Base-by-base conservation (phyloP, 371 early-diverging fungal species). In the Rhizopus sp. region DNA sequence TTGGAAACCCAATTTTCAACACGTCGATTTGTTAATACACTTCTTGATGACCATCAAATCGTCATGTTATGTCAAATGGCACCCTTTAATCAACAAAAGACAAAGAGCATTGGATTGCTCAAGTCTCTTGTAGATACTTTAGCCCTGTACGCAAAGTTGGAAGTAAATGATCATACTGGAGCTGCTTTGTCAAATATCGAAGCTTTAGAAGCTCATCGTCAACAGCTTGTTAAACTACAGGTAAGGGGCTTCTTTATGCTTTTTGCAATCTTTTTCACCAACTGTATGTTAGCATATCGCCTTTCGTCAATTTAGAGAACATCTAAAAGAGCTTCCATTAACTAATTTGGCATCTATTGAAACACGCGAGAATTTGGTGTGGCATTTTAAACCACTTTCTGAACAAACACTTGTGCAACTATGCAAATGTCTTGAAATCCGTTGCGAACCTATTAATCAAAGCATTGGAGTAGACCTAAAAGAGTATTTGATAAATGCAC, bases 1-100 rank as follows among this genome's bases (percentile, higher is more conserved):
- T 69, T 97, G 23, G 86, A 87, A 62, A 78, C 91, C 13, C 97
- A 96, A 72, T 69, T 96, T 33, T 89, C 96, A 3, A 96, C 98
- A 0, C 88, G 98, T 33, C 87, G 97, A 49, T 94, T 83, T 63
- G 83, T 96, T 60, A 87, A 90, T 59, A 78, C 85, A 1, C 55
- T 98, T 7, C 56, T 98, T 30, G 80, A 86, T 13, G 97, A 97
- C 62, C 91, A 89, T 60, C 83, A 93, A 40, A 62, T 96, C 33
- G 69, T 89, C 4, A 78, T 83, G 7, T 70, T 88, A 12, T 82
- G 85, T 52, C 69, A 72, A 53, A 56, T 75, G 42, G 81, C 90
- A 38, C 75, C 78, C 3, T 75, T 90, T 32, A 82, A 73, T 34
- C 69, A 62, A 33, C 73, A 83, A 15, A 58, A 78, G 37, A 54